Evolutionary conservation across 768 basidiomycete species (phyloP).

Genomic region (Calocera viscosa): DNA sequence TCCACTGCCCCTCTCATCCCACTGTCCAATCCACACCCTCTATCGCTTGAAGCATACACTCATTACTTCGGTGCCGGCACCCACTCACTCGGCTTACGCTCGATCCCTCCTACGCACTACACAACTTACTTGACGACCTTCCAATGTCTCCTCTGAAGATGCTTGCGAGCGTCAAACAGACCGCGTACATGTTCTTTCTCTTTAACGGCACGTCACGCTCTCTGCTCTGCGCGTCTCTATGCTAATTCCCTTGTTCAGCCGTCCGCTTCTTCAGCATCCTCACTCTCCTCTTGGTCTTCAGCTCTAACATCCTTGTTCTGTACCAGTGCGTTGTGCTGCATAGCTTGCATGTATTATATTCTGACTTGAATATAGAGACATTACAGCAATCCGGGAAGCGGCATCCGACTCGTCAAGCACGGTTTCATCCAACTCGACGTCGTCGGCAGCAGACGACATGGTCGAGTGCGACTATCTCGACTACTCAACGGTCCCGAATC

Average conservation of each 20-base stretch:
- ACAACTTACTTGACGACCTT: no score
- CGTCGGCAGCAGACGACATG: slow-evolving; percentile 19
- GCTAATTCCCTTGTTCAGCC: no score
- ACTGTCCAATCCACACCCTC: slow-evolving; percentile 2
- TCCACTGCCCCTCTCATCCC: not conserved
- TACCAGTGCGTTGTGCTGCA: slow-evolving; percentile 36
- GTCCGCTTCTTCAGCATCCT: slow-evolving; percentile 71
- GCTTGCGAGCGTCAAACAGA: not conserved
- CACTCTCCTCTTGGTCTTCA: slow-evolving; percentile 62
- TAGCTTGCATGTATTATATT: slow-evolving; percentile 41
- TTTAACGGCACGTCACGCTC: not conserved
- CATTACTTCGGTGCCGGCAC: not conserved
- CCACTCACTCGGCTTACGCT: not conserved
- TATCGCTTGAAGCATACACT: not conserved
- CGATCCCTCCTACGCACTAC: not conserved
- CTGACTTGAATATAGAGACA: slow-evolving; percentile 18
- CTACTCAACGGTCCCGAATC: slow-evolving; percentile 80
- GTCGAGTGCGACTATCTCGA: slow-evolving; percentile 65
- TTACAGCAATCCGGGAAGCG: slow-evolving; percentile 23
- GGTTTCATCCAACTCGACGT: not conserved
- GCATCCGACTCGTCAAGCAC: not conserved
- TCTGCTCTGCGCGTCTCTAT: no score
- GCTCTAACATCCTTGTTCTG: slow-evolving; percentile 39
- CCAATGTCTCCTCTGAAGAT: not conserved
- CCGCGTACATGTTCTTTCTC: not conserved